Evolutionary conservation across 192 early-diverging fungal species (phyloP), one percentile per base, ranked within the genome.

Genomic region (Spinellus fusiger): DNA sequence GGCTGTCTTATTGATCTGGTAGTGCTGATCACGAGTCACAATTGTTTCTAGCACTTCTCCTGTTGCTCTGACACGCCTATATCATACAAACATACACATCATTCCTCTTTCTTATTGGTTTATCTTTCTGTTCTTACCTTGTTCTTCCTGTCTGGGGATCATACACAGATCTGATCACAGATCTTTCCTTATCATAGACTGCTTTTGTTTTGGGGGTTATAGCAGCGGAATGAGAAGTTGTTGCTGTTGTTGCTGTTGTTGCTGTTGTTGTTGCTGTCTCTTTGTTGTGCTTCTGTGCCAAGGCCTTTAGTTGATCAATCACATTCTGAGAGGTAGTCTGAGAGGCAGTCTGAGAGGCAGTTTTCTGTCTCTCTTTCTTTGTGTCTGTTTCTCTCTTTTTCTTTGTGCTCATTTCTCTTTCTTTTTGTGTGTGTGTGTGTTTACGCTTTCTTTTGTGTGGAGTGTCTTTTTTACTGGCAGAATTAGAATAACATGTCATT

Each of bases 1-100:
- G 1, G 78, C 79, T n/a, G 60, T 54, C 10, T 59, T 65, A 48
- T 81, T 81, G 54, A 81, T 81, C 29, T 63, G 55, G 12, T 40
- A 49, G 28, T 81, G 80, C 18, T 81, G 74, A 20, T 80, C 79
- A 23, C 52, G 56, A 26, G 69, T 61, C 15, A 81, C 80, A 10
- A 81, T 79, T 13, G 69, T 46, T 54, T 81, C 80, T 10, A 81
- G 54, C 15, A 81, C 73, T 61, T 80, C 80, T 0, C 80, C 80
- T 10, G 67, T 69, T 34, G 80, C 80, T 55, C 68, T 78, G 10
- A 81, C 76, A 18, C 76, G 47, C 48, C 79, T 81, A 44, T 31
- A 29, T 44, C 35, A 47, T 23, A 4, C 33, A 22, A 8, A 28
- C 40, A 49, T 25, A 32, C 54, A 51, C 37, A 33, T 23, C 25